These are phyloP conservation scores for Lentinula lateritia DNA, from an alignment of 768 basidiomycete genomes.

Conservation along the genomic window DNA sequence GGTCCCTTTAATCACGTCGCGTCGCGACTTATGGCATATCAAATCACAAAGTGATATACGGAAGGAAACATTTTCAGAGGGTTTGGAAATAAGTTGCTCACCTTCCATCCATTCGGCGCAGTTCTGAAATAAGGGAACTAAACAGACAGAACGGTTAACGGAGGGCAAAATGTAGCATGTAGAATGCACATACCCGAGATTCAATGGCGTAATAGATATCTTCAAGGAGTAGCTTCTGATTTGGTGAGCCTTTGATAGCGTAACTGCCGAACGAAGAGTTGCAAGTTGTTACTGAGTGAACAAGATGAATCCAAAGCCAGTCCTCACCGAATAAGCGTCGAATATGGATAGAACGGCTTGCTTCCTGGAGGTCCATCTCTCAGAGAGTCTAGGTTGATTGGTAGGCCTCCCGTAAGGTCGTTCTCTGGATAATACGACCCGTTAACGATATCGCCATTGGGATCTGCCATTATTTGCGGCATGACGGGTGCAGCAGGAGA, in stretches of 20 bases:
- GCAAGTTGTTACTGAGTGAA: constrained; percentile 8
- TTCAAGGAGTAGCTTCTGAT: constrained; percentile 78
- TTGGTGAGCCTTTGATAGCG: constrained; percentile 88
- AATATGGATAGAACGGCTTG: constrained; percentile 90
- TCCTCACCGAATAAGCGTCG: constrained; percentile 81
- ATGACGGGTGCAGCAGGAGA: constrained; percentile 50
- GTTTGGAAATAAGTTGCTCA: constrained; percentile 30
- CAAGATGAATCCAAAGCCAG: constrained; percentile 6
- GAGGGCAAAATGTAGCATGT: neutral
- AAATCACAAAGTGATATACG: too few species aligned
- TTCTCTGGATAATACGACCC: constrained; percentile 68
- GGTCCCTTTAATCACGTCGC: constrained; percentile 13
- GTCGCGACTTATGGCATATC: neutral
- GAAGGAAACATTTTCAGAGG: neutral
- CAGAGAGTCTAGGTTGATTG: constrained; percentile 82
- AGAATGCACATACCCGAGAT: constrained; percentile 57
- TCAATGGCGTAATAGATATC: constrained; percentile 93
- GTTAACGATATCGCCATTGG: constrained; percentile 47
- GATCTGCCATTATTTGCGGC: constrained; percentile 59
- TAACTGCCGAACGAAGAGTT: constrained; percentile 43
- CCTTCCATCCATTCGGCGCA: constrained; percentile 91
- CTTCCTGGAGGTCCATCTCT: constrained; percentile 84
- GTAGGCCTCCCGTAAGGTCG: constrained; percentile 78
- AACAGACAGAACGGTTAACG: constrained; percentile 12
- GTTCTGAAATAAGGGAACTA: constrained; percentile 88